A percentile compares a stretch with the other conserved stretches of the same genome.
phyloP scores from a whole-genome alignment of 805 yeast species.

The Hanseniaspora occidentalis region DNA sequence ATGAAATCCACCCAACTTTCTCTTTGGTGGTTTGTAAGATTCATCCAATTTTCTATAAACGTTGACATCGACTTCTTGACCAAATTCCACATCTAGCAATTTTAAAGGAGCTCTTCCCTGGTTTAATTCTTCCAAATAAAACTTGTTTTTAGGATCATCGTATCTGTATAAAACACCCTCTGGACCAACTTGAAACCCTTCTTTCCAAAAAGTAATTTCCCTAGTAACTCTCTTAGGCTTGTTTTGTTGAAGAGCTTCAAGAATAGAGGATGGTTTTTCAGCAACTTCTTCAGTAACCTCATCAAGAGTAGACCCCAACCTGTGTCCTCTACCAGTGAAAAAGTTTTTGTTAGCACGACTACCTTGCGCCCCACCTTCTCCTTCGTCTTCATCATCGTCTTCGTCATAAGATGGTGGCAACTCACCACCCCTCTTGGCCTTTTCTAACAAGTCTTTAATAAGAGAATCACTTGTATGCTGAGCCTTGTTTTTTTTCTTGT shows the following conservation, averaged over 20 bases:
- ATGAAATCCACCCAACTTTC: conserved; percentile 48
- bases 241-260: conserved; percentile 11
- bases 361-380: conserved; percentile 27
- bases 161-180: conserved; percentile 79
- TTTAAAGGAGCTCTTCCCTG: conserved; percentile 86
- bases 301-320: conserved; percentile 27
- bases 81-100: conserved; percentile 68
- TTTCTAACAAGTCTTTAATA: conserved; percentile 47
- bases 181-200: conserved; percentile 82
- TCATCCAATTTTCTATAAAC: conserved; percentile 76
- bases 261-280: conserved; percentile 20
- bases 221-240: conserved; percentile 47
- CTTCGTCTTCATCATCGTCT: conserved; percentile 18
- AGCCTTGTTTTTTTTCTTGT: conserved; percentile 25
- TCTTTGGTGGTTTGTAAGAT: conserved; percentile 61
- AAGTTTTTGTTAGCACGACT: conserved; percentile 15
- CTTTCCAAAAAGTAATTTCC: conserved; percentile 88
- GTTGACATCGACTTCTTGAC: conserved; percentile 87
- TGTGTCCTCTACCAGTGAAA: conserved; percentile 30
- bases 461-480: conserved; percentile 25
- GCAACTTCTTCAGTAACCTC: conserved; percentile 25
- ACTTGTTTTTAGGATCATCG: conserved; percentile 84
- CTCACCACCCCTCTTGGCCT: conserved; percentile 53
- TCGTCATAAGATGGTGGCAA: conserved; percentile 25
- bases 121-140: conserved; percentile 66